Evolutionary conservation across 176 grass and related monocot species (phyloP).

Genomic region (Carex kokanica): DNA sequence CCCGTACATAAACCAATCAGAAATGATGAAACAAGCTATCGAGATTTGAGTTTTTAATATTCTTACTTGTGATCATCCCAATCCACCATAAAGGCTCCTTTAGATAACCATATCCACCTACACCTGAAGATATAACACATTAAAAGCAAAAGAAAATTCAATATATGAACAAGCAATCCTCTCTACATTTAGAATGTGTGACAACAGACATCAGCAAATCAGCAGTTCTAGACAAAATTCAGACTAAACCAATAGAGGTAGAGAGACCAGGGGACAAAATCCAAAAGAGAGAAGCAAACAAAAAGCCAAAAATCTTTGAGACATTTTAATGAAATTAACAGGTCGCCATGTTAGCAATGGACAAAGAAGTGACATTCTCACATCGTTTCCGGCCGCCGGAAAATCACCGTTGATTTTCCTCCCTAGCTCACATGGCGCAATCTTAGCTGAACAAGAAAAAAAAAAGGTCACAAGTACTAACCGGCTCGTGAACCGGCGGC

Average conservation of each 20-base stretch:
- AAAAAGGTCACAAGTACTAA: slow-evolving; percentile 7
- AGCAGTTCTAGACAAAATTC: neutral
- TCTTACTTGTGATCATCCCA: slow-evolving; percentile 91
- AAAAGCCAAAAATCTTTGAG: neutral
- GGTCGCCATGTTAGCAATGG: slow-evolving; percentile 26
- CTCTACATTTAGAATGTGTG: neutral
- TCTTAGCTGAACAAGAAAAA: slow-evolving; percentile 17
- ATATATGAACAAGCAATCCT: slow-evolving; percentile 2
- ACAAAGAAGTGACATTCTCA: slow-evolving; percentile 6
- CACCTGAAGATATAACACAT: slow-evolving; percentile 43
- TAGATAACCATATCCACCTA: slow-evolving; percentile 88
- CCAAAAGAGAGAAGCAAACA: slow-evolving; percentile 19
- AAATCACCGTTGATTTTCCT: slow-evolving; percentile 10
- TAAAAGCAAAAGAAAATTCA: slow-evolving; percentile 17
- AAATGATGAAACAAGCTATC: slow-evolving; percentile 10
- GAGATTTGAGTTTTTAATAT: slow-evolving; percentile 1
- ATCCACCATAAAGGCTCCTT: slow-evolving; percentile 96
- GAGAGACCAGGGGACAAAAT: neutral
- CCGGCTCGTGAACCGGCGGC: slow-evolving; percentile 61
- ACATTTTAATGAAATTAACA: neutral
- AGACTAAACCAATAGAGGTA: neutral
- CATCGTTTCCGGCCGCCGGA: neutral
- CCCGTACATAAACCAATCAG: neutral
- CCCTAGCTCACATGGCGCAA: slow-evolving; percentile 8
- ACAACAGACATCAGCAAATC: neutral